phyloP scores from a whole-genome alignment of 1,284 basidiomycete species.

The Malassezia equina region DNA sequence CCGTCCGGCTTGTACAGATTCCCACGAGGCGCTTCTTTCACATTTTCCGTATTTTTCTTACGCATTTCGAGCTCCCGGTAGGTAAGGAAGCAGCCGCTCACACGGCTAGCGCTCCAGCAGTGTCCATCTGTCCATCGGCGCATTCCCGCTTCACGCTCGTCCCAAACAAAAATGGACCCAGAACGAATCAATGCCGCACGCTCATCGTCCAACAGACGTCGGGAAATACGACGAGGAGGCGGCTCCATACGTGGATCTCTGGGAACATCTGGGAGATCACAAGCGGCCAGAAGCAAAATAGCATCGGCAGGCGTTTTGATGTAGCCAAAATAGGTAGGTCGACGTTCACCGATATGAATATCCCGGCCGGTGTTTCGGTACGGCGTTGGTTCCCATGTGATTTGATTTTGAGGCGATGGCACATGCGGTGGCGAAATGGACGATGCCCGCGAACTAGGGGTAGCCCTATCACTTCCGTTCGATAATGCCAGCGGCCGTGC shows the following conservation, averaged over 20 bases:
- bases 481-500: neutral
- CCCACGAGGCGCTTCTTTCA: slow-evolving; percentile 28
- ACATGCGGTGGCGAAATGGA: neutral
- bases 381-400: neutral
- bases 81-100: slow-evolving; percentile 52
- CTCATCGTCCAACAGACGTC: slow-evolving; percentile 40
- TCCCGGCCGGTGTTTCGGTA: neutral
- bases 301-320: slow-evolving; percentile 45
- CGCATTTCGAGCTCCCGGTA: slow-evolving; percentile 48
- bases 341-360: slow-evolving; percentile 15
- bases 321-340: slow-evolving; percentile 41
- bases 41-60: slow-evolving; percentile 30
- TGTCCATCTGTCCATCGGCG: slow-evolving; percentile 53
- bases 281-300: slow-evolving; percentile 41
- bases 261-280: slow-evolving; percentile 25
- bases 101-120: slow-evolving; percentile 52
- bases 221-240: slow-evolving; percentile 37
- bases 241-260: slow-evolving; percentile 14
- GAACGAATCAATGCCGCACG: slow-evolving; percentile 36
- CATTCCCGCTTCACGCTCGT: slow-evolving; percentile 49
- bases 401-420: neutral
- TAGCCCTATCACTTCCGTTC: neutral
- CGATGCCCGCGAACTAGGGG: neutral
- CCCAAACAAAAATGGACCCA: slow-evolving; percentile 45
- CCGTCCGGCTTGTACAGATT: slow-evolving; percentile 47